Base-by-base conservation (phyloP, 2,329 filamentous ascomycete species). In the Ophiosphaerella narmari region DNA sequence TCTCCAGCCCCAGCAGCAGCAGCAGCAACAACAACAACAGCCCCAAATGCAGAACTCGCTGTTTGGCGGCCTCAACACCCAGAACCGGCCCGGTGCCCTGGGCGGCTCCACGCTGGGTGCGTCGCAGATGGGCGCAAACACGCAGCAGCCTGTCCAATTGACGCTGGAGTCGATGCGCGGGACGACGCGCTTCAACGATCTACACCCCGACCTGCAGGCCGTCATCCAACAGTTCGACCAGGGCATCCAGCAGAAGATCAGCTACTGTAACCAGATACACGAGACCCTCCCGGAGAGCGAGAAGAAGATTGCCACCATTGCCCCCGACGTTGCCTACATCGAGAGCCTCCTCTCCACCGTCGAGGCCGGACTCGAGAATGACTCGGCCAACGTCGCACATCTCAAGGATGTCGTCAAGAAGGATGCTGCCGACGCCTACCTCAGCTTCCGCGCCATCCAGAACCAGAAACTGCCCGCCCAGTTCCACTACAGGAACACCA, bases 111-210 rank as follows among this genome's bases (percentile, higher is more conserved):
- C 61, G 18, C 36, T 65, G 4, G 56, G 59, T 26, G 58, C 49
- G 11, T 52, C 65, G 8, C 64, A 67, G 14, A 67, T 74, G 46
- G 63, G 61, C 24, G 61, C 47, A 18, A 55, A 34, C 40, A 54
- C 67, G 33, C 64, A 67, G 40, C 65, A 69, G 41, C 57, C 61
- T n/a, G 59, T 70, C 12, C 64, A 72, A 46, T 60, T 64, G 39
- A 62, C 61, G 2, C 63, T 68, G 14, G 84, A 84, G 62, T 90
- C 89, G 67, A 79, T 97, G 52, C 86, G 91, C 44, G 88, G 89
- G 13, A 96, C 92, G 0, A 96, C 91, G 3, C 90, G 94, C 54
- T 97, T 94, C 78, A 90, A 91, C 68, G 93, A 96, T 72, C 86
- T 96, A 24, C 85, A 89, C 52, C 88, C 93, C 59, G 85, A 90